Conservation (phyloP, 2,329 filamentous ascomycete genomes). For the Geosmithia putterillii region DNA sequence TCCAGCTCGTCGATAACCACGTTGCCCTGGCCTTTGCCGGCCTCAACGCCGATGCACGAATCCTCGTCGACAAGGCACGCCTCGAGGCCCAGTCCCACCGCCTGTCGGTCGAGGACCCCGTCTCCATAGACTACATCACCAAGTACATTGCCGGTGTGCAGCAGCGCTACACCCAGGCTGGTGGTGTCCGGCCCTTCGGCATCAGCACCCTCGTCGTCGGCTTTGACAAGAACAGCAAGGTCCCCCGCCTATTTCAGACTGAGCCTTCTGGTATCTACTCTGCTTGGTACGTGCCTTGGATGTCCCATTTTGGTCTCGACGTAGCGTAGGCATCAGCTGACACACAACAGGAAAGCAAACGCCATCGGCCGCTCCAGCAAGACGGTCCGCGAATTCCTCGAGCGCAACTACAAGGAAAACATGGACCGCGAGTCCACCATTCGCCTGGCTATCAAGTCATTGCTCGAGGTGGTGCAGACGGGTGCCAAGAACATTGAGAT, state of each 20-base stretch:
- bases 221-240: slow-evolving; percentile 89
- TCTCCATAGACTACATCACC: slow-evolving; percentile 98
- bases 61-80: slow-evolving; percentile 95
- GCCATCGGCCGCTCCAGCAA: slow-evolving; percentile 97
- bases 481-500: slow-evolving; percentile 99
- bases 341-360: slow-evolving; percentile 76
- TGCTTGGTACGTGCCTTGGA: slow-evolving; percentile 60
- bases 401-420: slow-evolving; percentile 96
- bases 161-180: slow-evolving; percentile 97
- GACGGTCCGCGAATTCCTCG: slow-evolving; percentile 95
- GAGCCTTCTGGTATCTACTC: slow-evolving; percentile 99
- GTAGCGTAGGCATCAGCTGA: not conserved
- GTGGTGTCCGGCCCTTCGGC: slow-evolving; percentile 95
- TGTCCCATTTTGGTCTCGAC: slow-evolving; percentile 4
- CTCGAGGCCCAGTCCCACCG: slow-evolving; percentile 96
- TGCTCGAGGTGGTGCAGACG: slow-evolving; percentile 95
- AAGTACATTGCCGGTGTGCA: slow-evolving; percentile 97
- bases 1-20: slow-evolving; percentile 89
- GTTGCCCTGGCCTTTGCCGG: slow-evolving; percentile 96
- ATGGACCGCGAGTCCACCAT: slow-evolving; percentile 97
- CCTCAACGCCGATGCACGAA: slow-evolving; percentile 93
- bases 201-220: slow-evolving; percentile 97
- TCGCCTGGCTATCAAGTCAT: slow-evolving; percentile 93
- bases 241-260: slow-evolving; percentile 88
- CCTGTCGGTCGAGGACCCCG: slow-evolving; percentile 91